A percentile compares a stretch with the other conserved stretches of the same genome.
Conservation (phyloP, 495 filamentous ascomycete species). For the Ramalina intermedia region DNA sequence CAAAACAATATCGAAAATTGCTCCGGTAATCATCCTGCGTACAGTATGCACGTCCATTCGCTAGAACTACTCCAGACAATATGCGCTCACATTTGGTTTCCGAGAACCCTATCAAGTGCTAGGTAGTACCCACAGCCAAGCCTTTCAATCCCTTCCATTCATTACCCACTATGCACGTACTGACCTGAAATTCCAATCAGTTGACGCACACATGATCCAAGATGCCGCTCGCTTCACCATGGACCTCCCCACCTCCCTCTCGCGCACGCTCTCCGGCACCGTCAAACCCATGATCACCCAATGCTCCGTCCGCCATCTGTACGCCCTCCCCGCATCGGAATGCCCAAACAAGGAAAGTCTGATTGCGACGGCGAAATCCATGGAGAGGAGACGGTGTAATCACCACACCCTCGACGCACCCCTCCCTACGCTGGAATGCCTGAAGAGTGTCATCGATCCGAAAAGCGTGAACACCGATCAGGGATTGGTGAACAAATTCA, state of each 20-base stretch:
- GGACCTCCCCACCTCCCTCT: slow-evolving; percentile 55
- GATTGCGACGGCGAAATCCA: slow-evolving; percentile 53
- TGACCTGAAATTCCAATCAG: slow-evolving; percentile 19
- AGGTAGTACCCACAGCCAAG: slow-evolving; percentile 27
- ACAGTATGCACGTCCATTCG: neutral
- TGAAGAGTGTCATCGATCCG: slow-evolving; percentile 64
- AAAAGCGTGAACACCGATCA: slow-evolving; percentile 37
- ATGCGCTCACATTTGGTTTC: slow-evolving; percentile 69
- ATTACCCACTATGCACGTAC: neutral
- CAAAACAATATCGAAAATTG: slow-evolving; percentile 90
- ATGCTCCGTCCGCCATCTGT: slow-evolving; percentile 54
- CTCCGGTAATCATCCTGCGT: slow-evolving; percentile 41
- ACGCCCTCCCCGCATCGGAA: slow-evolving; percentile 32
- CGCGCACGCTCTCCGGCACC: slow-evolving; percentile 57
- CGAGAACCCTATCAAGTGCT: slow-evolving; percentile 90
- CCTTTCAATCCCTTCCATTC: neutral
- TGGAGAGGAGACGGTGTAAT: slow-evolving; percentile 77
- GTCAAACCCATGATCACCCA: slow-evolving; percentile 3
- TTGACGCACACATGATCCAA: slow-evolving; percentile 68
- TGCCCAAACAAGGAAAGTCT: slow-evolving; percentile 40
- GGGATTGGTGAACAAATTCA: slow-evolving; percentile 53
- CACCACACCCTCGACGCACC: slow-evolving; percentile 72
- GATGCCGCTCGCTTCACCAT: slow-evolving; percentile 65
- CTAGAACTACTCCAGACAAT: slow-evolving; percentile 30
- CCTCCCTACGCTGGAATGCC: slow-evolving; percentile 61